Evolutionary conservation across 228 moss, liverwort and hornwort species (phyloP).

Genomic region (Sphagnum fallax): DNA sequence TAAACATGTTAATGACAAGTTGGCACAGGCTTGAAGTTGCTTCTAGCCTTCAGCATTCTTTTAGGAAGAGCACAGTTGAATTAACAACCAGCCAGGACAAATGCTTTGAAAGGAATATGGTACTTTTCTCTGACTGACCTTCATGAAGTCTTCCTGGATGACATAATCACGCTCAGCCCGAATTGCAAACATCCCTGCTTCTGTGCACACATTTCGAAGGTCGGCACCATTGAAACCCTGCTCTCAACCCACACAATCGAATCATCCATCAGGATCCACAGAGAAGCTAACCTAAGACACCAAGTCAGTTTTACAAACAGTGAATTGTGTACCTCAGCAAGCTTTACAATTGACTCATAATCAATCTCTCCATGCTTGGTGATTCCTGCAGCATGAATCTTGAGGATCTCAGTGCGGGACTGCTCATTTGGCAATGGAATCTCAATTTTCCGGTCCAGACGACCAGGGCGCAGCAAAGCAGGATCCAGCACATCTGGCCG

Average conservation of each 20-base stretch:
- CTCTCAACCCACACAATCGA: neutral
- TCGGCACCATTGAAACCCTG: slow-evolving; percentile 79
- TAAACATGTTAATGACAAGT: too few species aligned
- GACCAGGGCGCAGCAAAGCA: slow-evolving; percentile 90
- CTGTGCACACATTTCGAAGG: slow-evolving; percentile 68
- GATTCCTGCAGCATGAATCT: slow-evolving; percentile 93
- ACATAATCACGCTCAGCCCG: slow-evolving; percentile 60
- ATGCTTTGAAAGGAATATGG: too few species aligned
- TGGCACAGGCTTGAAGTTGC: too few species aligned
- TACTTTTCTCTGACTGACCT: slow-evolving; percentile 16
- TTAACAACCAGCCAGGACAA: too few species aligned
- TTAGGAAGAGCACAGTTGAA: too few species aligned
- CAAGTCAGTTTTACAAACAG: neutral
- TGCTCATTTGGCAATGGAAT: slow-evolving; percentile 98
- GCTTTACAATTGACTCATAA: slow-evolving; percentile 96
- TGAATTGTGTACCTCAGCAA: slow-evolving; percentile 67
- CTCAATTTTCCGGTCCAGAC: slow-evolving; percentile 95
- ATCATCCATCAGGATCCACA: neutral
- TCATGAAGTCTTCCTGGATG: slow-evolving; percentile 69
- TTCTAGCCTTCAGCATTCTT: too few species aligned
- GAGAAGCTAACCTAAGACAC: neutral
- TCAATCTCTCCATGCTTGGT: slow-evolving; percentile 97
- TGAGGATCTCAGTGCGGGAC: slow-evolving; percentile 91
- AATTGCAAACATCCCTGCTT: slow-evolving; percentile 78
- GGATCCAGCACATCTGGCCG: slow-evolving; percentile 97